A percentile compares a stretch with the other conserved stretches of the same genome.
Conservation (phyloP, 1,139 yeast genomes). For the Blastobotrys aristatus region DNA sequence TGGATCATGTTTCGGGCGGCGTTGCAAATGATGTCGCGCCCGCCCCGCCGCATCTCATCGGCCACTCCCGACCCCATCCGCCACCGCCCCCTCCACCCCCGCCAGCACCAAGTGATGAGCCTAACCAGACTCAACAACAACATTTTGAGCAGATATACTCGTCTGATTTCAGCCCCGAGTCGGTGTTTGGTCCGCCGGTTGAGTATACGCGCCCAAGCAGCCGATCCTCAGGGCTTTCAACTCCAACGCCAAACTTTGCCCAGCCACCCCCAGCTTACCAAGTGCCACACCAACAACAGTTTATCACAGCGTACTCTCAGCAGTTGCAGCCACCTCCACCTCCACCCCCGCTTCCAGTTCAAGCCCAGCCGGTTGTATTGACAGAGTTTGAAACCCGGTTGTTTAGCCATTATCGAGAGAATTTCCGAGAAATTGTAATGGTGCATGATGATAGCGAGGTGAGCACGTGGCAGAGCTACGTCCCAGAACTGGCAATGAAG, state of each 20-base stretch:
- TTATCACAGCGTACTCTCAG: background rate
- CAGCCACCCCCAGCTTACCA: no score
- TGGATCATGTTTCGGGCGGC: no score
- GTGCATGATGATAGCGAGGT: conserved; percentile 10
- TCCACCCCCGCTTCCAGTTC: background rate
- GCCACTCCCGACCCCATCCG: background rate
- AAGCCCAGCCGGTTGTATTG: background rate
- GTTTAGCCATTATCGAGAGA: conserved; percentile 16
- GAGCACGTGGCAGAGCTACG: conserved; percentile 19
- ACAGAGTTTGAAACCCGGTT: conserved; percentile 1
- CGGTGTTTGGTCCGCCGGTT: no score
- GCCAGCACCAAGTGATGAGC: no score
- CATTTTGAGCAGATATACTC: no score
- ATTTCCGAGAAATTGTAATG: conserved; percentile 11
- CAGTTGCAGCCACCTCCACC: background rate
- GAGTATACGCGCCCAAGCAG: no score
- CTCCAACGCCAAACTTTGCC: no score
- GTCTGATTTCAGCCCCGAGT: no score
- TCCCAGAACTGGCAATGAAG: conserved; percentile 20
- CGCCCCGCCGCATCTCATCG: background rate
- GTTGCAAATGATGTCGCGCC: background rate
- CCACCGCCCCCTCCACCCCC: no score
- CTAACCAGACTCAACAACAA: no score
- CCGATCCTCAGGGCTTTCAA: no score
- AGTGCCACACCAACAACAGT: no score